Conservation (phyloP, 2,329 filamentous ascomycete species). For the Eurotiales sp. region DNA sequence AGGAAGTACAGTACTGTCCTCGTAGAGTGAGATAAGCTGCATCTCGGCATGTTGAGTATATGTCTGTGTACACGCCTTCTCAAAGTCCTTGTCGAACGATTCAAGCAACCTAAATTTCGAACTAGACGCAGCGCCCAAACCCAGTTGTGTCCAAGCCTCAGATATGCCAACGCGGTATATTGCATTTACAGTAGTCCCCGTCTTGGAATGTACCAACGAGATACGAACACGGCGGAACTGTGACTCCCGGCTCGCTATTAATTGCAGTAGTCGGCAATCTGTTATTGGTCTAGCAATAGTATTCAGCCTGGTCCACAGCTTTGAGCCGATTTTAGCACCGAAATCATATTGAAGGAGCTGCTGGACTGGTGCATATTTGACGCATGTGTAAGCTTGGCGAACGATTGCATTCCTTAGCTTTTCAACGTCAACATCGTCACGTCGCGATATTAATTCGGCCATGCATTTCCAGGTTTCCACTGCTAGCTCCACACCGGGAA, state of each 20-base stretch:
- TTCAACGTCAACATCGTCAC: slow-evolving; percentile 2
- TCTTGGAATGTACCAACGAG: too few species aligned
- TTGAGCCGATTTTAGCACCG: slow-evolving; percentile 1
- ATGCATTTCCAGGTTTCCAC: not conserved
- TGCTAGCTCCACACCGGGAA: slow-evolving; percentile 1
- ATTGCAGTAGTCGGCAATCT: too few species aligned
- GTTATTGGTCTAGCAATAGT: slow-evolving; percentile 9
- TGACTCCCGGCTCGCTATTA: too few species aligned
- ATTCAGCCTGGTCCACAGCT: slow-evolving; percentile 8
- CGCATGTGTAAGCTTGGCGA: slow-evolving; percentile 7
- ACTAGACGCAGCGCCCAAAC: not conserved
- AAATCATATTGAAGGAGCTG: slow-evolving; percentile 1
- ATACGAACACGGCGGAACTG: too few species aligned
- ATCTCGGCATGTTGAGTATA: not conserved
- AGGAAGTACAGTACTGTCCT: not conserved
- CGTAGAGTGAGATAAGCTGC: not conserved
- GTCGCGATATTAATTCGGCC: not conserved
- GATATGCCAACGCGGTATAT: slow-evolving; percentile 1
- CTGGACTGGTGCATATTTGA: slow-evolving; percentile 4
- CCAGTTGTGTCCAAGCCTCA: not conserved
- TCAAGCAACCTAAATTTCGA: not conserved
- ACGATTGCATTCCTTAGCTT: slow-evolving; percentile 7
- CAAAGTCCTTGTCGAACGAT: not conserved
- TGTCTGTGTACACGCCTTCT: not conserved
- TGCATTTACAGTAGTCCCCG: not conserved